phyloP scores from a whole-genome alignment of 495 filamentous ascomycete species.

The Articulospora tetracladia region DNA sequence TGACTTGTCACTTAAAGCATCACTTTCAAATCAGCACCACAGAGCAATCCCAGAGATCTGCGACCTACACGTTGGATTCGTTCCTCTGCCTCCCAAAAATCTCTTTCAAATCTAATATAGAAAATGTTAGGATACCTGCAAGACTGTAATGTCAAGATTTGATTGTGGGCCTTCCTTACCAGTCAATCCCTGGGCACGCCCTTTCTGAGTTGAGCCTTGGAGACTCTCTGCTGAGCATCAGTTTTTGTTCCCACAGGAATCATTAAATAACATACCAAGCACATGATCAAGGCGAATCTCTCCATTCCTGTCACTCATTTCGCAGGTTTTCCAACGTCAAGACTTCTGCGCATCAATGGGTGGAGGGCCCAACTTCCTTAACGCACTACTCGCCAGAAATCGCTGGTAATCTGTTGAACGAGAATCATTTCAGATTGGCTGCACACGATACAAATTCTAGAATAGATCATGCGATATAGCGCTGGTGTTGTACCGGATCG shows the following conservation, averaged over 20 bases:
- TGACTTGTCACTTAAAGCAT: conserved; percentile 61
- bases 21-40: conserved; percentile 20
- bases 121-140: conserved; percentile 26
- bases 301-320: conserved; percentile 8
- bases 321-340: neutral
- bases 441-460: no score
- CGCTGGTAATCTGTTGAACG: neutral
- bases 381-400: neutral
- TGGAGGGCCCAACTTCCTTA: neutral
- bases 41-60: neutral
- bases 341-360: neutral
- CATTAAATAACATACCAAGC: conserved; percentile 8
- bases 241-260: neutral
- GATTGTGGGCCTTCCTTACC: neutral
- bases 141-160: conserved; percentile 50
- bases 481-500: neutral
- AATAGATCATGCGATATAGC: no score
- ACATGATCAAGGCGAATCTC: conserved; percentile 13
- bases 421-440: no score
- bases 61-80: conserved; percentile 47
- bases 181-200: neutral
- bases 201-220: neutral
- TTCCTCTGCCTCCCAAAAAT: neutral
- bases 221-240: neutral
- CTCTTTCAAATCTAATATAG: neutral